These are phyloP conservation scores for Rubroshorea leprosula DNA, from an alignment of 345 rosid species.

Conservation along the genomic window DNA sequence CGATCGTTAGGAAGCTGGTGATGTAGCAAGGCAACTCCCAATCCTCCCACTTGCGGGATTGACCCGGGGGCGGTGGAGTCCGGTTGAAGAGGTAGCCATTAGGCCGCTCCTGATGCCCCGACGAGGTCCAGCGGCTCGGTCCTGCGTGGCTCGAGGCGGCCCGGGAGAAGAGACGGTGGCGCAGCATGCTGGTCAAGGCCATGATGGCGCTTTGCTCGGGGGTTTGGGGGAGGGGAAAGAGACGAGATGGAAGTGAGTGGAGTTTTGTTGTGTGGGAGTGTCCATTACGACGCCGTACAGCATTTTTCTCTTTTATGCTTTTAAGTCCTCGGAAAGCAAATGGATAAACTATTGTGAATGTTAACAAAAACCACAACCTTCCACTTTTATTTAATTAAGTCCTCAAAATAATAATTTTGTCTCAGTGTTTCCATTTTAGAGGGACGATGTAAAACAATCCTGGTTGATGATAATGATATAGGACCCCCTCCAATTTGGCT, in stretches of 20 bases:
- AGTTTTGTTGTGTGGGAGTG: no score
- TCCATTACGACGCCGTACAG: no score
- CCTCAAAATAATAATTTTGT: no score
- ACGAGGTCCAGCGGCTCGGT: slow-evolving; percentile 69
- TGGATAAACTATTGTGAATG: no score
- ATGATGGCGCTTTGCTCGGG: slow-evolving; percentile 5
- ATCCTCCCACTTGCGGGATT: slow-evolving; percentile 92
- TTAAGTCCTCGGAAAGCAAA: no score
- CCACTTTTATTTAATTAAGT: no score
- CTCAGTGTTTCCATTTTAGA: no score
- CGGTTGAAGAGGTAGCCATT: slow-evolving; percentile 87
- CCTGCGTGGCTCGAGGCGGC: slow-evolving; percentile 53
- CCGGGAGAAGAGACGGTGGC: slow-evolving; percentile 49
- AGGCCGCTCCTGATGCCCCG: slow-evolving; percentile 90
- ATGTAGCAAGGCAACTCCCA: slow-evolving; percentile 99
- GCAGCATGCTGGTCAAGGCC: slow-evolving; percentile 46
- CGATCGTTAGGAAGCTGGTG: slow-evolving; percentile 91
- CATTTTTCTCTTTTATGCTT: no score
- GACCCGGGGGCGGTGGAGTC: slow-evolving; percentile 69
- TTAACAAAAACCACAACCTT: no score
- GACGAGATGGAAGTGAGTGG: not conserved
- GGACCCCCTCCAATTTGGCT: no score
- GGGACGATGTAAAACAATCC: no score
- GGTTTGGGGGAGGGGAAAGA: not conserved
- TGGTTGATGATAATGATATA: no score